A percentile compares a stretch with the other conserved stretches of the same genome.
Conservation (phyloP, 352 stramenopile genomes). For the Phytophthora foliorum region DNA sequence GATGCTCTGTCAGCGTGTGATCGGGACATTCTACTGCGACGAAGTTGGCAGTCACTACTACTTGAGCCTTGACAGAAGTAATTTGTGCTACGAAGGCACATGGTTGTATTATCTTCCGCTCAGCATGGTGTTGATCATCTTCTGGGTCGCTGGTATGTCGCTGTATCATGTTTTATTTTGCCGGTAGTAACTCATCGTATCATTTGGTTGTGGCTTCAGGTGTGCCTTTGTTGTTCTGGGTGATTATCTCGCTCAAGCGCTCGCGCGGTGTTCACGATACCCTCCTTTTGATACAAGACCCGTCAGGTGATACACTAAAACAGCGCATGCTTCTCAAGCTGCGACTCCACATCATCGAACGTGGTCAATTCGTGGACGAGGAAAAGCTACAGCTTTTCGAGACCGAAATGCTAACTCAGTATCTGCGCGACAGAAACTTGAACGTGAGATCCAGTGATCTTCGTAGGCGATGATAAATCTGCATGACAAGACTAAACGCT, state of each 20-base stretch:
- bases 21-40: constrained; percentile 83
- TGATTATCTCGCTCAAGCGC: constrained; percentile 67
- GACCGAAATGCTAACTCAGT: constrained; percentile 62
- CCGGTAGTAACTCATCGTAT: not conserved
- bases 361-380: constrained; percentile 55
- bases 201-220: constrained; percentile 35
- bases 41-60: constrained; percentile 70
- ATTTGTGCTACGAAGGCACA: constrained; percentile 58
- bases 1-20: constrained; percentile 72
- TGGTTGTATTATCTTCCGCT: constrained; percentile 74
- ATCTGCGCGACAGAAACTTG: constrained; percentile 62
- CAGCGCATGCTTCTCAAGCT: constrained; percentile 58
- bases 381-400: constrained; percentile 60
- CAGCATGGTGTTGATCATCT: constrained; percentile 47
- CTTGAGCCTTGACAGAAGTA: constrained; percentile 70
- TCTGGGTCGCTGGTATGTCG: constrained; percentile 73
- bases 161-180: not conserved
- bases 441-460: constrained; percentile 31
- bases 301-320: constrained; percentile 49
- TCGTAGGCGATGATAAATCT: not conserved
- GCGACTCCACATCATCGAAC: constrained; percentile 52
- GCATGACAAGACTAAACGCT: not conserved
- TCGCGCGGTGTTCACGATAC: constrained; percentile 58
- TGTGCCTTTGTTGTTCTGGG: constrained; percentile 77
- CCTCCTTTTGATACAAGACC: constrained; percentile 55